Conservation (phyloP, 192 early-diverging fungal genomes). For the Glomus cerebriforme region DNA sequence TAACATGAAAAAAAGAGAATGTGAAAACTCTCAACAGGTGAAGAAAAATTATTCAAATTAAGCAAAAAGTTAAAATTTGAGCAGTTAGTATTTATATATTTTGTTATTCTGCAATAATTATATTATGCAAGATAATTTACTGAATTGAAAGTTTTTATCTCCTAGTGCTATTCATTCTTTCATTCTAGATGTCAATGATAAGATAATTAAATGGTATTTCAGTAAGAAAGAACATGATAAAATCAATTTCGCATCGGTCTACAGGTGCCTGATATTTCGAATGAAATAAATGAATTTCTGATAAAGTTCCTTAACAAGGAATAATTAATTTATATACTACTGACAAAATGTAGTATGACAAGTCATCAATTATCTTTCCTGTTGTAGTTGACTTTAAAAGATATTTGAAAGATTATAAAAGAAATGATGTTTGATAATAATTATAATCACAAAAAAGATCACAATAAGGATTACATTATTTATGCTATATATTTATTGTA, state of each 20-base stretch:
- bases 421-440: slow-evolving; percentile 2
- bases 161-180: slow-evolving; percentile 32
- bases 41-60: slow-evolving; percentile 28
- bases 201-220: slow-evolving; percentile 22
- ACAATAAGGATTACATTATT: slow-evolving; percentile 28
- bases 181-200: slow-evolving; percentile 33
- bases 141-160: slow-evolving; percentile 7
- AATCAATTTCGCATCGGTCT: neutral
- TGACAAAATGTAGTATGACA: slow-evolving; percentile 8
- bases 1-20: slow-evolving; percentile 28
- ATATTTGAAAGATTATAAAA: slow-evolving; percentile 21
- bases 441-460: slow-evolving; percentile 26
- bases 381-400: slow-evolving; percentile 14
- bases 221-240: slow-evolving; percentile 26
- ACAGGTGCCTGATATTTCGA: slow-evolving; percentile 16
- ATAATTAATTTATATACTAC: slow-evolving; percentile 19
- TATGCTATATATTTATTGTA: slow-evolving; percentile 33
- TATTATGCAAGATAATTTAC: slow-evolving; percentile 4
- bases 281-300: slow-evolving; percentile 15
- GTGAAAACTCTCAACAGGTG: slow-evolving; percentile 30
- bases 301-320: slow-evolving; percentile 16
- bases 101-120: neutral
- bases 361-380: slow-evolving; percentile 18
- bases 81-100: slow-evolving; percentile 17
- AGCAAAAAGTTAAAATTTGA: slow-evolving; percentile 27